Percentiles rank a stretch among this genome's conserved stretches.
Conservation (phyloP, 108 stramenopile genomes). For the Stephanodiscus minutulus region DNA sequence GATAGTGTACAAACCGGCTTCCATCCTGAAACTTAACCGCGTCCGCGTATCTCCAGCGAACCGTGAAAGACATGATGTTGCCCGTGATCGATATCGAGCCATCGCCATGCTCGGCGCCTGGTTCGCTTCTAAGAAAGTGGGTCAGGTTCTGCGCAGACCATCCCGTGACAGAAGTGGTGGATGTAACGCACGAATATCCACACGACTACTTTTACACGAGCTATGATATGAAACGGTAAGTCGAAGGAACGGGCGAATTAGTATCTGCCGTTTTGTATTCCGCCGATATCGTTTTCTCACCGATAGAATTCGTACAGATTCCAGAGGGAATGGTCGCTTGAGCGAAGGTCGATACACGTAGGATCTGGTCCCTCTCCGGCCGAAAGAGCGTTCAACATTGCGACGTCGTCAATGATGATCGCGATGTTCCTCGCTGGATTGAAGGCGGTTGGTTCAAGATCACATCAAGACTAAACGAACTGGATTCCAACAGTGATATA, state of each 20-base stretch:
- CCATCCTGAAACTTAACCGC: too few species aligned
- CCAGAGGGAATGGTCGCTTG: neutral
- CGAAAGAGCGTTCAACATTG: neutral
- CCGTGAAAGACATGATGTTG: neutral
- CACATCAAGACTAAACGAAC: neutral
- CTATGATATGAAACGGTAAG: neutral
- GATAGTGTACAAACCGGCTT: too few species aligned
- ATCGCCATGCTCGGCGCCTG: neutral
- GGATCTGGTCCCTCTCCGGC: neutral
- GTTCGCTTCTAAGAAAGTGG: neutral
- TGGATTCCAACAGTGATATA: neutral
- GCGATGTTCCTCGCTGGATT: conserved; percentile 1
- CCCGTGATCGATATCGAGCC: neutral
- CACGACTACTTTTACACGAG: neutral
- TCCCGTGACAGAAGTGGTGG: conserved; percentile 1
- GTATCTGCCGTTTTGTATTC: neutral
- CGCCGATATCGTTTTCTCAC: neutral
- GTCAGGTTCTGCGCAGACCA: neutral
- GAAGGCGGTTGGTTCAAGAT: neutral
- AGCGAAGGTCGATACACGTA: neutral
- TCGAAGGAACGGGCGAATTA: neutral
- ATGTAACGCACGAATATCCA: conserved; percentile 3
- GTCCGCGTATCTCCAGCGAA: too few species aligned
- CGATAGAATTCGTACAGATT: neutral
- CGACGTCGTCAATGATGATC: neutral